Base-by-base conservation (phyloP, 2,329 filamentous ascomycete genomes). In the Exophiala sp. region DNA sequence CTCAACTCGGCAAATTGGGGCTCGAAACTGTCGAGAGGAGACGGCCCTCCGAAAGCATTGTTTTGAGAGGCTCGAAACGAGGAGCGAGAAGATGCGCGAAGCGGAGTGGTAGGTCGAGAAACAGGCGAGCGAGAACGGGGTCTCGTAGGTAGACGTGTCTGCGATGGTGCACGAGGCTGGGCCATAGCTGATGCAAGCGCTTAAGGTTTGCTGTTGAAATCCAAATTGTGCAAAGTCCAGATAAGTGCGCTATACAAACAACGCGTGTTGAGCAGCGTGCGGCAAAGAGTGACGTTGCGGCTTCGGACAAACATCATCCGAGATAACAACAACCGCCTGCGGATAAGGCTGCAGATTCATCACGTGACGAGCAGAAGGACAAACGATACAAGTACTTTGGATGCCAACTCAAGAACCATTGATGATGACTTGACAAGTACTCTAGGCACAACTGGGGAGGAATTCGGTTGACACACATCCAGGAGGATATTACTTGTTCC, bases 1-100 rank as follows among this genome's bases (percentile, higher is more conserved):
- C 88, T 86, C 1, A 98, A 77, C 70, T 98, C 93, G 11, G 88
- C 88, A 68, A 98, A 97, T 11, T 86, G 85, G 0, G 89, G 88
- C 65, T 97, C 90, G 50, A 97, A 83, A 1, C 78, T 72, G 60
- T 91, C 88, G 53, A 97, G 80, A 0, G 68, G 71, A 39, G 78
- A 75, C 29, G 73, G 67, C 43, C 75, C 72, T 58, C 78, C 64
- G 65, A 72, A 69, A 57, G 72, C 71, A 46, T 76, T 78, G 43
- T 79, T 78, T 48, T 82, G 80, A 69, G 83, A 87, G 53, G 89
- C 86, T 64, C 88, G 87, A 57, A 96, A 81, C 10, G 89, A 95
- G 14, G 87, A 89, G 45, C 91, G 85, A 2, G 91, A 96, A 16
- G 87, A 88, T 13, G 91, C 86, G 42, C 91, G 86, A 8, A 98